These are phyloP conservation scores for Corchorus capsularis DNA, from an alignment of 345 rosid genomes.

Conservation along the genomic window DNA sequence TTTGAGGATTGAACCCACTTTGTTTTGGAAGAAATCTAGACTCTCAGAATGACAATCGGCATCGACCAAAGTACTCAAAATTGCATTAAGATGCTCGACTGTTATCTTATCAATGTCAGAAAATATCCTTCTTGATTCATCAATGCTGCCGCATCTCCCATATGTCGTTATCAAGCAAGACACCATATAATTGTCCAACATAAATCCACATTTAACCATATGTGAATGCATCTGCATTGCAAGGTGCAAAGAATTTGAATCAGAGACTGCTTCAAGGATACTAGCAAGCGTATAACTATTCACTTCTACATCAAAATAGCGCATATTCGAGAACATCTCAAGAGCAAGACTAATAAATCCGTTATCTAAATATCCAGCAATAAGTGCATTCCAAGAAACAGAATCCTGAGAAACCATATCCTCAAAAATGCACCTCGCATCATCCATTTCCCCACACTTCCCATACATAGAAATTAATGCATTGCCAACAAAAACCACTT, in stretches of 20 bases:
- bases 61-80: slow-evolving; percentile 29
- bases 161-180: slow-evolving; percentile 41
- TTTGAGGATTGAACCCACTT: slow-evolving; percentile 21
- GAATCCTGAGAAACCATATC: slow-evolving; percentile 33
- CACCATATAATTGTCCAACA: slow-evolving; percentile 32
- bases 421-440: slow-evolving; percentile 36
- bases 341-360: slow-evolving; percentile 34
- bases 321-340: slow-evolving; percentile 33
- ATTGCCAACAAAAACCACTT: slow-evolving; percentile 39
- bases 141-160: slow-evolving; percentile 32
- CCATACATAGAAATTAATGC: slow-evolving; percentile 40
- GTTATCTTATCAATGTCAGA: slow-evolving; percentile 27
- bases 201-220: slow-evolving; percentile 37
- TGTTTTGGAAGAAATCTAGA: slow-evolving; percentile 33
- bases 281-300: slow-evolving; percentile 36
- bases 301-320: slow-evolving; percentile 17
- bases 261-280: slow-evolving; percentile 36
- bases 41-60: slow-evolving; percentile 33
- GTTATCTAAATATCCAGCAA: slow-evolving; percentile 42
- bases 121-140: slow-evolving; percentile 33
- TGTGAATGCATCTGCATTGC: slow-evolving; percentile 38
- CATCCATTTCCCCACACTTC: slow-evolving; percentile 29
- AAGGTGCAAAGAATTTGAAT: slow-evolving; percentile 27
- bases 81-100: slow-evolving; percentile 31
- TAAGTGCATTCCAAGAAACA: slow-evolving; percentile 48